A percentile compares a stretch with the other conserved stretches of the same genome.
phyloP scores from a whole-genome alignment of 75 land plant genomes.

The Azolla pinnata region DNA sequence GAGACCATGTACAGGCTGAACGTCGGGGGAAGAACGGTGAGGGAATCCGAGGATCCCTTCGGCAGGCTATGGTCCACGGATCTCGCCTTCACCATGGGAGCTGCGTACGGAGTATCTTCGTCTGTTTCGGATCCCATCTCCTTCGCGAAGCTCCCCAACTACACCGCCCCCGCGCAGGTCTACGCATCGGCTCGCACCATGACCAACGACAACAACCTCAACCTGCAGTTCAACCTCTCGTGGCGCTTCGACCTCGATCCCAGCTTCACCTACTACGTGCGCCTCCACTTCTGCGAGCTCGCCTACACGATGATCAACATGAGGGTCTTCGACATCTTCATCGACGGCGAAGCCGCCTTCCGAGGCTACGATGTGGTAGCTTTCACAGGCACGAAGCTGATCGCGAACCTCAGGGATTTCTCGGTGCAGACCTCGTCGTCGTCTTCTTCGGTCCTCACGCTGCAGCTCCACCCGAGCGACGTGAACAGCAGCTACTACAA shows the following conservation, averaged over 20 bases:
- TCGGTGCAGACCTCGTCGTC: too few relatives aligned
- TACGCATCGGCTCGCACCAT: slow-evolving; percentile 61
- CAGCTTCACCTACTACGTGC: slow-evolving; percentile 57
- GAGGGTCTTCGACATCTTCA: slow-evolving; percentile 57
- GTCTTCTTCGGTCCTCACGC: too few relatives aligned
- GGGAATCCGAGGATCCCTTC: slow-evolving; percentile 34
- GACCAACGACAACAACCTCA: slow-evolving; percentile 34
- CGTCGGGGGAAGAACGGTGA: slow-evolving; percentile 63
- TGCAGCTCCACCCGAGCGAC: not conserved
- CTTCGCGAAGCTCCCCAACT: slow-evolving; percentile 25
- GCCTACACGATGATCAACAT: slow-evolving; percentile 25
- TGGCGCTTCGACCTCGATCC: slow-evolving; percentile 57
- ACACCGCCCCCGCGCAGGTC: slow-evolving; percentile 55
- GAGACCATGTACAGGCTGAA: slow-evolving; percentile 61
- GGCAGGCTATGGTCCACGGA: slow-evolving; percentile 57
- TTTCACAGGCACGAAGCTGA: not conserved
- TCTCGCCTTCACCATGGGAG: slow-evolving; percentile 33
- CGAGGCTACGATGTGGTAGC: slow-evolving; percentile 33
- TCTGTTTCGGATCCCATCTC: slow-evolving; percentile 13
- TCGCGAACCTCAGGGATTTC: not conserved
- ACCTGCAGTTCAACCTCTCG: slow-evolving; percentile 45
- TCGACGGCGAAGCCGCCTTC: slow-evolving; percentile 56
- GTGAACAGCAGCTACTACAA: slow-evolving; percentile 21
- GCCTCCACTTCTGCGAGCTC: slow-evolving; percentile 80
- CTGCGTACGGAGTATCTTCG: slow-evolving; percentile 32